Conservation (phyloP, 768 basidiomycete genomes). For the Xanthoconium stramineum region DNA sequence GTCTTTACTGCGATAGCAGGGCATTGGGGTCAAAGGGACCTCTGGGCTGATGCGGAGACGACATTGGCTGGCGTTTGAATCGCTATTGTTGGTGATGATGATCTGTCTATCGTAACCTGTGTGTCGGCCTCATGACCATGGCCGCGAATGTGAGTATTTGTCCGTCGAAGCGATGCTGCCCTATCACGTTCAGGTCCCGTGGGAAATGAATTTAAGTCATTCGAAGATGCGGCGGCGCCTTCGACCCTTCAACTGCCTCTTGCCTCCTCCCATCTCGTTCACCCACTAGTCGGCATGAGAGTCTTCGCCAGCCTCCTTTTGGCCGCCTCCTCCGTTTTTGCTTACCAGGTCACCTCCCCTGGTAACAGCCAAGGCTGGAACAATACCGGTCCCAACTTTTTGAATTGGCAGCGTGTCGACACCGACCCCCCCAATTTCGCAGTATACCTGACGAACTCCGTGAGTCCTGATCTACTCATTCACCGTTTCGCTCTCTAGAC, state of each 20-base stretch:
- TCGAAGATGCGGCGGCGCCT: not conserved
- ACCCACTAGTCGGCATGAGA: slow-evolving; percentile 38
- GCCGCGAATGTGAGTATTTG: slow-evolving; percentile 6
- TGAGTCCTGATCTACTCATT: slow-evolving; percentile 22
- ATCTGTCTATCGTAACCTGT: not conserved
- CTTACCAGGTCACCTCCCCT: slow-evolving; percentile 61
- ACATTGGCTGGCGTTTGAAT: slow-evolving; percentile 33
- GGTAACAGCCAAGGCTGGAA: slow-evolving; percentile 51
- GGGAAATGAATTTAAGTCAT: slow-evolving; percentile 20
- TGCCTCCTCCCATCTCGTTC: not conserved
- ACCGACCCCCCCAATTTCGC: slow-evolving; percentile 73
- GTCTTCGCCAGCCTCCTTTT: slow-evolving; percentile 42
- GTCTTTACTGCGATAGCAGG: slow-evolving; percentile 60
- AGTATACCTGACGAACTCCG: slow-evolving; percentile 62
- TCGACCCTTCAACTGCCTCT: not conserved
- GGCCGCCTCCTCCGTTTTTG: slow-evolving; percentile 53
- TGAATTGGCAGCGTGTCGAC: slow-evolving; percentile 61
- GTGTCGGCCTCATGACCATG: not conserved
- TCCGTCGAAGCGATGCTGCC: not conserved
- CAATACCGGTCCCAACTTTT: slow-evolving; percentile 45
- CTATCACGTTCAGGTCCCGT: slow-evolving; percentile 10
- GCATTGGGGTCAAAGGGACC: slow-evolving; percentile 76
- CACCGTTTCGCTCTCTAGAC: slow-evolving; percentile 1
- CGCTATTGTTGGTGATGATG: no score
- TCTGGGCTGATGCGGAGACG: slow-evolving; percentile 76